Percentiles rank a stretch among this genome's conserved stretches.
These are phyloP conservation scores for Lactifluus rugatus DNA, from an alignment of 768 basidiomycete genomes.

Conservation along the genomic window DNA sequence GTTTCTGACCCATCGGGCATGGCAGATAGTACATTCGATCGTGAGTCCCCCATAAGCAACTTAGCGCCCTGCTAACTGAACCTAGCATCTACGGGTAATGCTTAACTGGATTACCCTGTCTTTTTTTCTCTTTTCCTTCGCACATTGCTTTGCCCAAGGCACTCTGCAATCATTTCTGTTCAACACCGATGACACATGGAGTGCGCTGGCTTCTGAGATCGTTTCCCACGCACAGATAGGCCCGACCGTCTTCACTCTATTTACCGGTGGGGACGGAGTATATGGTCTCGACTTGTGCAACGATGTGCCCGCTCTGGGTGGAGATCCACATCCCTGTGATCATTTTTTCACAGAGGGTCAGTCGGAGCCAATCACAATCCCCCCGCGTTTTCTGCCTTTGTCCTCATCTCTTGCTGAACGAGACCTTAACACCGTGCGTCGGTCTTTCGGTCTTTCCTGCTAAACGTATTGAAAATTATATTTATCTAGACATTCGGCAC, in stretches of 20 bases:
- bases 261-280: conserved; percentile 22
- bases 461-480: neutral
- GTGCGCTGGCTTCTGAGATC: conserved; percentile 30
- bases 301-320: conserved; percentile 32
- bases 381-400: neutral
- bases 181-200: conserved; percentile 35
- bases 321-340: conserved; percentile 9
- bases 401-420: neutral
- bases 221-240: conserved; percentile 31
- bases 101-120: conserved; percentile 26
- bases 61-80: too few relatives aligned
- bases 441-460: neutral
- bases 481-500: neutral
- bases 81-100: conserved; percentile 26
- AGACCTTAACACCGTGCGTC: neutral
- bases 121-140: conserved; percentile 43
- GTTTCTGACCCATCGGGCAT: neutral
- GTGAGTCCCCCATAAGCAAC: conserved; percentile 3
- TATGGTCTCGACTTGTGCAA: conserved; percentile 36
- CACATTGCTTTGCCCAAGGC: conserved; percentile 45
- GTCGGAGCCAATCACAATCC: conserved; percentile 28
- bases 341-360: conserved; percentile 15
- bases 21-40: neutral
- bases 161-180: conserved; percentile 41
- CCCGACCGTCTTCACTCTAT: conserved; percentile 25